Base-by-base conservation (phyloP, 345 rosid species). In the Syzygium grande region DNA sequence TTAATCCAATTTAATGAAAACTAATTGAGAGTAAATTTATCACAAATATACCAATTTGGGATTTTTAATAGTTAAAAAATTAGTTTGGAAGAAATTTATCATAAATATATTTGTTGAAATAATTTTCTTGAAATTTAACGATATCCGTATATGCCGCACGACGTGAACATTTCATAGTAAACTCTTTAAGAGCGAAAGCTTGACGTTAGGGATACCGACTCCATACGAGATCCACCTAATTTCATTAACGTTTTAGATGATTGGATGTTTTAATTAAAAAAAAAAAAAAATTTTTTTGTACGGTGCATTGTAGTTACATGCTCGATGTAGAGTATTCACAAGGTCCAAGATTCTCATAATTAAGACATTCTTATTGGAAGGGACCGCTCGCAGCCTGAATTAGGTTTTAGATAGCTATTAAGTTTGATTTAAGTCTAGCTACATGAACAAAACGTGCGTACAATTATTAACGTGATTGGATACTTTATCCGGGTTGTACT, bases 21-120 rank as follows among this genome's bases (percentile, higher is more conserved):
- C 46, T 43, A 43, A 43, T 43, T 43, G 46, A 43, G 46, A 7
- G 5, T 43, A 43, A 43, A 43, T 43, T 43, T 43, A 6, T 43
- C 7, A 43, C 1, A 43, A 43, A 43, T 5, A 1, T 43, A 43
- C 1, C 7, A 43, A 1, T 6, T 43, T 43, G 1, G 1, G 1
- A 43, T 43, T 43, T 43, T 43, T 43, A 1, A 43, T 43, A 0
- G 7, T 6, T 43, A 43, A 43, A 1, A 43, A 43, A 43, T 43
- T 43, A 43, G 7, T 43, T 43, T 43, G 7, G 1, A 43, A 43
- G 46, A 43, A 43, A 43, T 43, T 43, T 43, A 4, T 43, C 1
- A 43, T 1, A 43, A 43, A 43, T 43, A 1, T 43, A 43, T 43
- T 0, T 43, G 46, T 11, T 10, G 4, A 38, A 73, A 34, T 73